These are phyloP conservation scores for Dryas drummondii DNA, from an alignment of 306 rosid species.

Conservation along the genomic window DNA sequence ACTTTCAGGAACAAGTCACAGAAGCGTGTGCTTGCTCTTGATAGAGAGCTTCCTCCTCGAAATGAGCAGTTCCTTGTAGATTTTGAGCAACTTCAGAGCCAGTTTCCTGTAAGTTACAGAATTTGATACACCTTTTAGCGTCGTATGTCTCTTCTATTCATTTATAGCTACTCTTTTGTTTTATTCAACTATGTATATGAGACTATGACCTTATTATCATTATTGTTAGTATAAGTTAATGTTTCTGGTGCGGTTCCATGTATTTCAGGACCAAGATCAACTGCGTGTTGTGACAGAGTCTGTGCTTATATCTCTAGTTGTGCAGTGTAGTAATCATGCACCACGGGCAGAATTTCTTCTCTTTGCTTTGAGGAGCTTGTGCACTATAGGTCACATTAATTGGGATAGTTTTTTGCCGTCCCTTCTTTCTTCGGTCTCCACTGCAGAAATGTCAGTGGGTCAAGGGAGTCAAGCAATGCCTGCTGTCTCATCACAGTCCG, in stretches of 20 bases:
- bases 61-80: slow-evolving; percentile 90
- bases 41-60: slow-evolving; percentile 89
- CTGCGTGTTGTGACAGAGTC: slow-evolving; percentile 78
- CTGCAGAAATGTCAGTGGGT: slow-evolving; percentile 64
- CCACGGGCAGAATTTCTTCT: slow-evolving; percentile 91
- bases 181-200: slow-evolving; percentile 6
- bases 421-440: slow-evolving; percentile 78
- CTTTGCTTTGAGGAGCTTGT: slow-evolving; percentile 72
- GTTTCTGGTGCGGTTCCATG: slow-evolving; percentile 14
- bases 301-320: slow-evolving; percentile 73
- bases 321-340: slow-evolving; percentile 86
- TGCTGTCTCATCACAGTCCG: slow-evolving; percentile 72
- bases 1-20: slow-evolving; percentile 85
- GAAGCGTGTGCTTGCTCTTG: slow-evolving; percentile 82
- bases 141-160: neutral
- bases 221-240: neutral
- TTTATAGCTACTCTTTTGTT: slow-evolving; percentile 15
- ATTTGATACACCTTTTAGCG: neutral
- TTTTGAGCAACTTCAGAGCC: slow-evolving; percentile 89
- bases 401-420: slow-evolving; percentile 88
- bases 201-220: slow-evolving; percentile 4
- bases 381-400: slow-evolving; percentile 73
- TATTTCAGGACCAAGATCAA: slow-evolving; percentile 89
- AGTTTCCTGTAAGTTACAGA: slow-evolving; percentile 71
- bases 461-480: slow-evolving; percentile 66